A percentile compares a stretch with the other conserved stretches of the same genome.
These are phyloP conservation scores for Kockovaella imperatae DNA, from an alignment of 768 basidiomycete genomes.

Conservation along the genomic window DNA sequence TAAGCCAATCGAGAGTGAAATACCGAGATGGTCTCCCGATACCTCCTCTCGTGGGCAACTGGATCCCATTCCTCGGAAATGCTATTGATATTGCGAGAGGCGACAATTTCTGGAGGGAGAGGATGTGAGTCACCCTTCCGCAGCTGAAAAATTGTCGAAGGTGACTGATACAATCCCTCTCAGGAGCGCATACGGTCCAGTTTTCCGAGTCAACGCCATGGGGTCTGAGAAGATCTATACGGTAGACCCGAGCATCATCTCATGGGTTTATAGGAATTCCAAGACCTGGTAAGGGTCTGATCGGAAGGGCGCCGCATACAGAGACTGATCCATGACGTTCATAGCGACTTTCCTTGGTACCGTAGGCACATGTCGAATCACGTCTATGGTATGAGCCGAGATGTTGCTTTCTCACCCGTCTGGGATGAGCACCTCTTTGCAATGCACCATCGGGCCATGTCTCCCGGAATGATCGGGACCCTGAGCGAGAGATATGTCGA, in stretches of 20 bases:
- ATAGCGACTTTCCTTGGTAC: slow-evolving; percentile 12
- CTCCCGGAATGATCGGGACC: slow-evolving; percentile 14
- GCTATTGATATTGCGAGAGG: slow-evolving; percentile 15
- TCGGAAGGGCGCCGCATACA: not conserved
- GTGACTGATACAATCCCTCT: not conserved
- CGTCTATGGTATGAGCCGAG: slow-evolving; percentile 18
- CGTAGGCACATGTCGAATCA: slow-evolving; percentile 3
- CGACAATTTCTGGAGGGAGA: slow-evolving; percentile 13
- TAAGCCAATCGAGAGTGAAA: too few species aligned
- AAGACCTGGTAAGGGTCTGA: slow-evolving; percentile 13
- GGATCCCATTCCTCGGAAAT: slow-evolving; percentile 20
- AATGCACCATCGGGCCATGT: slow-evolving; percentile 12
- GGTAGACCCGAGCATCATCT: slow-evolving; percentile 10
- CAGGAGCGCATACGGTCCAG: slow-evolving; percentile 12
- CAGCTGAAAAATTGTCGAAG: not conserved
- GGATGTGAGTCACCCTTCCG: not conserved
- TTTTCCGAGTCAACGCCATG: slow-evolving; percentile 7
- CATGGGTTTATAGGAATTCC: slow-evolving; percentile 19
- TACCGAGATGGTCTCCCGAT: slow-evolving; percentile 11
- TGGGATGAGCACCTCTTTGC: slow-evolving; percentile 15
- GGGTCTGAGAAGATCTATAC: slow-evolving; percentile 15
- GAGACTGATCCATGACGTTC: not conserved
- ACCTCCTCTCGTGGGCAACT: slow-evolving; percentile 13
- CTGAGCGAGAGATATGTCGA: slow-evolving; percentile 10
- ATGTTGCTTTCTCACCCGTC: slow-evolving; percentile 3